Conservation (phyloP, 495 filamentous ascomycete genomes). For the Neurospora sp. region DNA sequence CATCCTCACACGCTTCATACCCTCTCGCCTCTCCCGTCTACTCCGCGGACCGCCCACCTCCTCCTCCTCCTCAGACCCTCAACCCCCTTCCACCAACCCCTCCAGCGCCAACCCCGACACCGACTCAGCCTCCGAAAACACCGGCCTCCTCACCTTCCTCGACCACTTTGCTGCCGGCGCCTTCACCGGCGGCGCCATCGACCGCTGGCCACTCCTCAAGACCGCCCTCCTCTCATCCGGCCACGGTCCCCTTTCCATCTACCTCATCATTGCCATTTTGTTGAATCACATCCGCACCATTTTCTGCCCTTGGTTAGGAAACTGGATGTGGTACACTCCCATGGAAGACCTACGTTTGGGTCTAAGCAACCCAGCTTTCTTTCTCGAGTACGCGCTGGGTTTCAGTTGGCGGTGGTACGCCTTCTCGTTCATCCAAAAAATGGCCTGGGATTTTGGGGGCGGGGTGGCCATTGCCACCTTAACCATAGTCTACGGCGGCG, state of each 20-base stretch:
- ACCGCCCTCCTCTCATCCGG: conserved; percentile 3
- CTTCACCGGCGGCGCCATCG: conserved; percentile 1
- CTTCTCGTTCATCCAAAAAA: conserved; percentile 3
- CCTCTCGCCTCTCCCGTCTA: background rate
- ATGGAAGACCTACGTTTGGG: conserved; percentile 18
- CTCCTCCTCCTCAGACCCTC: background rate
- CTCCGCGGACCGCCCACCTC: background rate
- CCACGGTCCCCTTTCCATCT: conserved; percentile 2
- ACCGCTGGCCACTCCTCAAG: conserved; percentile 3
- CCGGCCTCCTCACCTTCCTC: background rate
- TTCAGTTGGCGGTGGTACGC: conserved; percentile 2
- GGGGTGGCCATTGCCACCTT: background rate
- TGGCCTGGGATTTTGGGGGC: background rate
- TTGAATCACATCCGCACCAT: conserved; percentile 17
- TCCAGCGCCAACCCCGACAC: background rate
- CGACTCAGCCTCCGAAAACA: background rate
- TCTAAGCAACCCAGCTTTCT: conserved; percentile 11
- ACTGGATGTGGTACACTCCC: conserved; percentile 11
- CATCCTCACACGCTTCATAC: background rate
- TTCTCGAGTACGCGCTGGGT: conserved; percentile 10
- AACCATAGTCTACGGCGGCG: fast-evolving
- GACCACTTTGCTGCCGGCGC: conserved; percentile 3
- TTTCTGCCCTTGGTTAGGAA: conserved; percentile 5
- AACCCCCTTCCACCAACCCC: background rate
- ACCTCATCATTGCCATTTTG: conserved; percentile 10